Evolutionary conservation across 768 basidiomycete species (phyloP).

Genomic region (Suillus luteus): DNA sequence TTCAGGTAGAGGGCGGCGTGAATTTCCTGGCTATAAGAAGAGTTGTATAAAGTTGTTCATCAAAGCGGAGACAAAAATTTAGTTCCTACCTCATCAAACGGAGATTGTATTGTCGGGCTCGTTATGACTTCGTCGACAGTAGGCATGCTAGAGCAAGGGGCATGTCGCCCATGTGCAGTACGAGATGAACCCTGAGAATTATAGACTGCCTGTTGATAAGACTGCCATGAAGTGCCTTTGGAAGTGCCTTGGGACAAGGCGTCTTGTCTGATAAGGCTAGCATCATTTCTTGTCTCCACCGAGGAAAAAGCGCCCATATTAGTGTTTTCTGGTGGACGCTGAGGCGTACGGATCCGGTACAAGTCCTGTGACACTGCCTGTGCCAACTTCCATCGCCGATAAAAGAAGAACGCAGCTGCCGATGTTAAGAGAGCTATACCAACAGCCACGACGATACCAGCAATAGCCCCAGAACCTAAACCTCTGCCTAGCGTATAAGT

Average conservation of each 20-base stretch:
- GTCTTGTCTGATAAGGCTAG: constrained; percentile 17
- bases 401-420: constrained; percentile 27
- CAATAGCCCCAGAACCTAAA: constrained; percentile 27
- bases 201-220: constrained; percentile 15
- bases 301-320: constrained; percentile 25
- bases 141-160: constrained; percentile 9
- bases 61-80: background rate
- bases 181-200: constrained; percentile 3
- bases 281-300: constrained; percentile 20
- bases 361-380: constrained; percentile 18
- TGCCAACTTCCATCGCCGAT: constrained; percentile 30
- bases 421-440: constrained; percentile 18
- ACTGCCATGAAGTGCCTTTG: constrained; percentile 8
- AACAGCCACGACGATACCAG: constrained; percentile 23
- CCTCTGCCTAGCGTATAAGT: constrained; percentile 15
- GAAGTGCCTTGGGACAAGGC: constrained; percentile 4
- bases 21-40: constrained; percentile 7
- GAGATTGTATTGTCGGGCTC: constrained; percentile 7
- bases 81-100: constrained; percentile 22
- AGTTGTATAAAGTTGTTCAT: background rate
- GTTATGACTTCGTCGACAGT: constrained; percentile 10
- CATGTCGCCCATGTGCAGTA: background rate
- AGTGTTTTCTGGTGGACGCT: background rate
- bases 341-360: constrained; percentile 17
- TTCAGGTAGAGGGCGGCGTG: constrained; percentile 25